Base-by-base conservation (phyloP, 257 asterid genomes). In the Penstemon barbatus region DNA sequence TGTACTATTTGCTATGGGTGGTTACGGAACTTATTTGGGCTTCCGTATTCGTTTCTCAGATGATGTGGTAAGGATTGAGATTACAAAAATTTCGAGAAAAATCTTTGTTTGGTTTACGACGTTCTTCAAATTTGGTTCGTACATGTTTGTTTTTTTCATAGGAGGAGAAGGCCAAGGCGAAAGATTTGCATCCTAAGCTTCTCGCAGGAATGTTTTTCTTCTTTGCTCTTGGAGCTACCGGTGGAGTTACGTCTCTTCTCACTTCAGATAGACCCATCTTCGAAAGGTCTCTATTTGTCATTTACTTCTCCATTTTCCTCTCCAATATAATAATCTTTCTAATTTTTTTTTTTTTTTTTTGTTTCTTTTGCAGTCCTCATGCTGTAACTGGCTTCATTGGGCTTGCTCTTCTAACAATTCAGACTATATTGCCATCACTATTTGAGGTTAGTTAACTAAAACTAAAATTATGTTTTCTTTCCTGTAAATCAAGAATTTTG, bases 81-180 rank as follows among this genome's bases (percentile, higher is more conserved):
- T 44, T 8, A 6, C 18, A 43, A n/a, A 7, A 18, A 7, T 15
- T 13, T n/a, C 11, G 33, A 25, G 33, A 1, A 25, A 25, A 25
- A 25, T 33, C 3, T 63, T 5, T 8, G 3, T 18, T 64, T 4
- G 6, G 13, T 63, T 8, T 7, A 42, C 15, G 49, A 50, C 7
- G 3, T 13, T 15, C 13, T 11, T 49, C 9, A 1, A 4, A 40
- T 63, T 38, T 10, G 41, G 43, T 7, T 25, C 13, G n/a, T 1
- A 37, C 57, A 40, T 36, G 25, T 8, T 60, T 40, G 0, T 60
- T 40, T 68, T 53, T 40, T 33, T 44, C 67, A 1, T 25, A 88
- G 97, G 98, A 90, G 86, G 97, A 93, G 75, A 93, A 80, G 85
- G 98, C 97, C 12, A 93, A 81, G 83, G 98, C 98, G 46, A 93